phyloP scores from a whole-genome alignment of 495 filamentous ascomycete species.

The Podospora australis region DNA sequence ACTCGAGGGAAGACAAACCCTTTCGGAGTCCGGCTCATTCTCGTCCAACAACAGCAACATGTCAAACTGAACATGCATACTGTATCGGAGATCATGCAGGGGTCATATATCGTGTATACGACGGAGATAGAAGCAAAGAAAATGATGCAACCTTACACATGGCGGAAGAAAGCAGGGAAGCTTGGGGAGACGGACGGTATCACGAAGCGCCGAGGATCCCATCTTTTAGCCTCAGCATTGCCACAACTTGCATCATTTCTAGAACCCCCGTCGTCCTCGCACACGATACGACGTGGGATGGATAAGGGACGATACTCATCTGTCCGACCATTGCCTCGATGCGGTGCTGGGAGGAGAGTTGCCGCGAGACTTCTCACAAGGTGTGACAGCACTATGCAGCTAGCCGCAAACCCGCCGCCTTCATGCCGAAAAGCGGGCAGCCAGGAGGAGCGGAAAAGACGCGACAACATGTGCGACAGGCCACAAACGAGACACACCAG shows the following conservation, averaged over 20 bases:
- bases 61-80: conserved; percentile 9
- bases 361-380: no score
- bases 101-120: conserved; percentile 1
- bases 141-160: background rate
- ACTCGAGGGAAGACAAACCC: no score
- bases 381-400: conserved; percentile 4
- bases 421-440: conserved; percentile 3
- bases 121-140: background rate
- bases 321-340: background rate
- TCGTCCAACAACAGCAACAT: conserved; percentile 2
- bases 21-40: conserved; percentile 7
- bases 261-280: background rate
- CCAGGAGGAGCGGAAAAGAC: background rate
- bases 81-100: conserved; percentile 26
- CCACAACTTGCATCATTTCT: no score
- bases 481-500: background rate
- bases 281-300: background rate
- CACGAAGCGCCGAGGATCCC: background rate
- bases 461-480: conserved; percentile 3
- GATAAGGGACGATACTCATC: no score
- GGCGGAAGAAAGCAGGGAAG: background rate
- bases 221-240: no score
- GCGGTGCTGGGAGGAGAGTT: no score
- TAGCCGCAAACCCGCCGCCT: conserved; percentile 8
- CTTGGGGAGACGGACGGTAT: background rate